phyloP scores from a whole-genome alignment of 2,329 filamentous ascomycete species.

The Neopestalotiopsis sp. region DNA sequence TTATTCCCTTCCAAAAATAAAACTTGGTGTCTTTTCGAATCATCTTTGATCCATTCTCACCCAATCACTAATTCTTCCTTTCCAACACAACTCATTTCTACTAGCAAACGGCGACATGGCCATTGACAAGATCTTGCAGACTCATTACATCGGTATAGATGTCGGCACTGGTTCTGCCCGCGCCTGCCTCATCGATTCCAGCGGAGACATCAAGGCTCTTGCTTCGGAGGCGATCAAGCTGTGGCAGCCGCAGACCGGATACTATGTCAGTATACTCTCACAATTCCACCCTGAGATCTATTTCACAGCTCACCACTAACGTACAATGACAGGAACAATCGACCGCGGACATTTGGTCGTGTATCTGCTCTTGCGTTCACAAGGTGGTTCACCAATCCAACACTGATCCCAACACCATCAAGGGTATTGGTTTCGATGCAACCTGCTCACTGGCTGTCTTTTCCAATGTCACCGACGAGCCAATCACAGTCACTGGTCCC shows the following conservation, averaged over 20 bases:
- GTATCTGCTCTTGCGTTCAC: slow-evolving; percentile 89
- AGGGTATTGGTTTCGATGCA: slow-evolving; percentile 95
- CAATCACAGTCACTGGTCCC: slow-evolving; percentile 87
- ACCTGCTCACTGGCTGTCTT: slow-evolving; percentile 98
- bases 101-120: slow-evolving; percentile 25
- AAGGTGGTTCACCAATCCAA: slow-evolving; percentile 81
- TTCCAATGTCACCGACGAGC: slow-evolving; percentile 85
- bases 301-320: neutral
- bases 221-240: slow-evolving; percentile 79
- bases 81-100: neutral
- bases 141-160: slow-evolving; percentile 84
- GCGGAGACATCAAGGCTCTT: slow-evolving; percentile 83
- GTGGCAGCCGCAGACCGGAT: slow-evolving; percentile 78
- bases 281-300: neutral
- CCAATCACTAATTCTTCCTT: neutral
- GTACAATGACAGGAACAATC: slow-evolving; percentile 79
- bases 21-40: neutral
- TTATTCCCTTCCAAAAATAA: slow-evolving; percentile 3
- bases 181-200: slow-evolving; percentile 92
- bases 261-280: slow-evolving; percentile 63
- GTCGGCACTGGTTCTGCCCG: slow-evolving; percentile 95
- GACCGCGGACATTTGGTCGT: slow-evolving; percentile 94
- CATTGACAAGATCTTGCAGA: slow-evolving; percentile 40
- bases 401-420: slow-evolving; percentile 76
- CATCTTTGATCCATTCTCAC: neutral